phyloP scores from a whole-genome alignment of 176 grass and related monocot genomes.

The Musa acuminata region DNA sequence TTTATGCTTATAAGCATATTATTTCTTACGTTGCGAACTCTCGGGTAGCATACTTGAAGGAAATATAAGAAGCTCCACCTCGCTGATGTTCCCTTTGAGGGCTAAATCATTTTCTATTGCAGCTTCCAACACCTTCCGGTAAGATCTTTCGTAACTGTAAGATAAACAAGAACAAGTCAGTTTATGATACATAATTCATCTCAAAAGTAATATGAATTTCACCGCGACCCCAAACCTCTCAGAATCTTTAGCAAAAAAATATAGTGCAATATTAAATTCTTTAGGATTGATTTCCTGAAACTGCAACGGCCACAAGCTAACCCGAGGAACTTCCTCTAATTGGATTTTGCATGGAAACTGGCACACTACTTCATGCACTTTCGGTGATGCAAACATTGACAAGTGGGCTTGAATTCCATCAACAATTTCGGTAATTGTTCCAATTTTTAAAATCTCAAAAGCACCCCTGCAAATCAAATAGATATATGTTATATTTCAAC shows the following conservation, averaged over 20 bases:
- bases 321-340: slow-evolving; percentile 54
- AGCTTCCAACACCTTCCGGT: slow-evolving; percentile 58
- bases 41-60: slow-evolving; percentile 71
- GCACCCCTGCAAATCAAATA: slow-evolving; percentile 53
- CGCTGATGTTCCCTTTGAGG: slow-evolving; percentile 53
- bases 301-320: slow-evolving; percentile 55
- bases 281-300: slow-evolving; percentile 51
- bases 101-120: slow-evolving; percentile 63
- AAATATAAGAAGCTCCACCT: slow-evolving; percentile 74
- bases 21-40: slow-evolving; percentile 65
- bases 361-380: slow-evolving; percentile 50
- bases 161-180: slow-evolving; percentile 11
- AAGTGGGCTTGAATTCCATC: slow-evolving; percentile 89
- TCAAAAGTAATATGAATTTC: neutral
- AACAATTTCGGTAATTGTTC: slow-evolving; percentile 38
- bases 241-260: slow-evolving; percentile 93
- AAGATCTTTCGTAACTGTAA: slow-evolving; percentile 70
- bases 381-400: slow-evolving; percentile 51
- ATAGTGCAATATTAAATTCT: slow-evolving; percentile 82
- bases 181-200: neutral
- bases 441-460: slow-evolving; percentile 69
- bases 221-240: slow-evolving; percentile 35
- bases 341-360: slow-evolving; percentile 61
- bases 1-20: neutral
- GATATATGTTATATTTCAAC: neutral